These are phyloP conservation scores for Cystobasidium tubakii DNA, from an alignment of 768 basidiomycete genomes.

Conservation along the genomic window DNA sequence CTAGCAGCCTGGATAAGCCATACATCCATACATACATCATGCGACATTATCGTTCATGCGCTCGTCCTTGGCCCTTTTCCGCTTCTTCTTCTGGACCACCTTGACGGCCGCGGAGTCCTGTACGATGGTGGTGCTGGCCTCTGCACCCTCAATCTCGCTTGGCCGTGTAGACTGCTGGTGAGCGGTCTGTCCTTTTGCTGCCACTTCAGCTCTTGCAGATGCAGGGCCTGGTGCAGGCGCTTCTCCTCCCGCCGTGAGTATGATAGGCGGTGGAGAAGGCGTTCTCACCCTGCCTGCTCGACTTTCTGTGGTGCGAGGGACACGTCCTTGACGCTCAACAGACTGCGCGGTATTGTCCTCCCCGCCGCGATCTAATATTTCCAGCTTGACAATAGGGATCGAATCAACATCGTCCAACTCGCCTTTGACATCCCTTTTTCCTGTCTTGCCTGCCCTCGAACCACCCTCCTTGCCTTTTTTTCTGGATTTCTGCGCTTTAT, in stretches of 20 bases:
- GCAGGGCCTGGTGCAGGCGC: not conserved
- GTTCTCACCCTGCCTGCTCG: not conserved
- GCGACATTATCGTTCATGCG: not conserved
- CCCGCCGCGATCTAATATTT: constrained; percentile 48
- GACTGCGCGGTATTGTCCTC: not conserved
- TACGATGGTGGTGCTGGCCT: not conserved
- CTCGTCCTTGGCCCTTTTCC: constrained; percentile 16
- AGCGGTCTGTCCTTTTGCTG: not conserved
- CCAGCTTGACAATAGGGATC: constrained; percentile 81
- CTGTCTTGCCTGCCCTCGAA: constrained; percentile 28
- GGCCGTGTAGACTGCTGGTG: not conserved
- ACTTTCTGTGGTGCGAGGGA: too few relatives aligned
- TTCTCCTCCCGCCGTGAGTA: constrained; percentile 23
- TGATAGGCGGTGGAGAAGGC: constrained; percentile 28
- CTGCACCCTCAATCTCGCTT: not conserved
- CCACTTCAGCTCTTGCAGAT: not conserved
- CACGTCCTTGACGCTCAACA: not conserved
- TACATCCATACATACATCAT: too few relatives aligned
- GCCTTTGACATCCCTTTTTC: constrained; percentile 53
- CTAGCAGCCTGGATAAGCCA: too few relatives aligned
- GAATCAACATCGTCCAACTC: constrained; percentile 85
- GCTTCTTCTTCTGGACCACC: not conserved
- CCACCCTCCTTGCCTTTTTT: constrained; percentile 40
- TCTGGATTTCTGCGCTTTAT: constrained; percentile 46
- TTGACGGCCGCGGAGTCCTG: not conserved